These are phyloP conservation scores for Phialocephala subalpina DNA, from an alignment of 2,329 filamentous ascomycete species.

Conservation along the genomic window DNA sequence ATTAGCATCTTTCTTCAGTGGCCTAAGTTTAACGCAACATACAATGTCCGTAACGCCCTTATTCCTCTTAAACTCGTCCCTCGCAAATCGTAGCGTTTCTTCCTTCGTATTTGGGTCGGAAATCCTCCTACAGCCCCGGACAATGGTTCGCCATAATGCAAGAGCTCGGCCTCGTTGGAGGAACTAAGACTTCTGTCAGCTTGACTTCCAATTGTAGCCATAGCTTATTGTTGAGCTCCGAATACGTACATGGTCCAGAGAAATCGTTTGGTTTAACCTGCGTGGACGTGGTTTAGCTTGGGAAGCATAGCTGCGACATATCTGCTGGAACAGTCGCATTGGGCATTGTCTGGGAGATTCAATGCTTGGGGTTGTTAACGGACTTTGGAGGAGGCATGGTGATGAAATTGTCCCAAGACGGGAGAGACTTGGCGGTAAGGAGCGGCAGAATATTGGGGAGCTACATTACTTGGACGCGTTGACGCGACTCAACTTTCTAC, in stretches of 20 bases:
- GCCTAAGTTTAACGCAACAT: slow-evolving; percentile 38
- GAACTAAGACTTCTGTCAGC: slow-evolving; percentile 50
- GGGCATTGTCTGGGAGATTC: slow-evolving; percentile 28
- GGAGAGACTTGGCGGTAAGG: neutral
- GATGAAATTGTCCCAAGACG: neutral
- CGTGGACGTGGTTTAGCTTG: slow-evolving; percentile 33
- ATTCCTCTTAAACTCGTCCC: slow-evolving; percentile 68
- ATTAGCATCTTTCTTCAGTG: slow-evolving; percentile 4
- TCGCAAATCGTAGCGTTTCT: slow-evolving; percentile 65
- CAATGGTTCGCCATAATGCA: slow-evolving; percentile 64
- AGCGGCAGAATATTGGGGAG: neutral
- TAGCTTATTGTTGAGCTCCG: neutral
- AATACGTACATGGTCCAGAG: slow-evolving; percentile 64
- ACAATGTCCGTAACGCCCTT: slow-evolving; percentile 64
- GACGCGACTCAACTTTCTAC: neutral
- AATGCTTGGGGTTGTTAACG: neutral
- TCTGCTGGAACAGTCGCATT: slow-evolving; percentile 27
- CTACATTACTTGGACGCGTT: neutral
- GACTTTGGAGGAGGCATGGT: neutral
- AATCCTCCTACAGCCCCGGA: slow-evolving; percentile 63
- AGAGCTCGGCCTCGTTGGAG: slow-evolving; percentile 63
- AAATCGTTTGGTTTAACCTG: slow-evolving; percentile 55
- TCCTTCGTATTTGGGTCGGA: slow-evolving; percentile 56
- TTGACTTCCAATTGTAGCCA: neutral
- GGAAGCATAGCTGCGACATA: slow-evolving; percentile 31